Base-by-base conservation (phyloP, 2,329 filamentous ascomycete species). In the Neopestalotiopsis sp. region DNA sequence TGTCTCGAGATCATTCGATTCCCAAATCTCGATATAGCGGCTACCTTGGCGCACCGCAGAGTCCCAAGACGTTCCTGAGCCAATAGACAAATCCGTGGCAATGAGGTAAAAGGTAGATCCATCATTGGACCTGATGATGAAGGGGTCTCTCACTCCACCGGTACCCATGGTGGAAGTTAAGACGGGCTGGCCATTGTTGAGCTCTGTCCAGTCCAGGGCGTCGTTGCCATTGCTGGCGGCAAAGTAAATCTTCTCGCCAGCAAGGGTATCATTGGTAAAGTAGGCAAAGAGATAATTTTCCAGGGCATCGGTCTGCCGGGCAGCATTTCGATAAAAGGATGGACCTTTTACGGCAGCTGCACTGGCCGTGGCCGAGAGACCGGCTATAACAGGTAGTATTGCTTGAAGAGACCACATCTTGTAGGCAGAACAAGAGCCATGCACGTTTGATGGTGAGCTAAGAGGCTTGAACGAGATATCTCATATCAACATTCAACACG, bases 81-180 rank as follows among this genome's bases (percentile, higher is more conserved):
- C 86, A 65, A 87, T 87, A 0, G 85, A 86, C 0, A 88, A 77
- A 66, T 87, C 85, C 0, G 86, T 88, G 0, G 85, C 85, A 20
- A 88, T 79, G 14, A 88, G 73, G 64, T 80, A 88, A 69, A 87
- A 87, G 4, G 79, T 86, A n/a, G 81, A 81, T 0, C 85, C 85
- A 32, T 87, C 85, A 0, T 75, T 79, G 0, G 85, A 85, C 13
- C 85, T 81, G 28, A 88, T 86, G 59, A 88, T 76, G 69, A 87
- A 88, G 1, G 86, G 86, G 69, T 88, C 86, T 14, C 86, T 80
- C 4, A 88, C 73, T 2, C 86, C 86, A 30, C 77, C 81, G 0
- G 86, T 87, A 53, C 86, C 86, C 59, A 81, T 68, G 0, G 78
- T 80, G 0, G 85, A 87, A 3, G 78, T 80, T 7, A 88, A 73